Base-by-base conservation (phyloP, 2,329 filamentous ascomycete species). In the Exophiala xenobiotica region DNA sequence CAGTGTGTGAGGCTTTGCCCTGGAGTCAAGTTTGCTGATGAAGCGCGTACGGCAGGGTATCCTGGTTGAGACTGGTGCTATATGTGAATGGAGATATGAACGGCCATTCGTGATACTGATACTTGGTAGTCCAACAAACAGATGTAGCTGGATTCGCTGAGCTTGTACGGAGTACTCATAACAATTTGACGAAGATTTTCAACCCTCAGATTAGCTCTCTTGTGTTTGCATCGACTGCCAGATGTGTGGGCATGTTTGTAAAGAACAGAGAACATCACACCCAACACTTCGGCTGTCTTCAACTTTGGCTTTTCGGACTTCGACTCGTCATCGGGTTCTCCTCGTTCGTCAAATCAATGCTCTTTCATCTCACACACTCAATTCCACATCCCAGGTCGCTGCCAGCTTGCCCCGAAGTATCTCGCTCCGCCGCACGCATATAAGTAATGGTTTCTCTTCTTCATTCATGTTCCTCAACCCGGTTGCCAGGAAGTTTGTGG, bases 1-100 rank as follows among this genome's bases (percentile, higher is more conserved):
- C 57, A 62, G 45, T 71, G 69, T 61, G 49, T 72, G 60, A 66
- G 64, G 35, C 57, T 67, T 46, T 71, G 69, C 40, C 51, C 54
- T 43, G 47, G 51, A 18, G 42, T 54, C 14, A 33, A 22, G 22
- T 24, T 50, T 7, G 37, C 24, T 33, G 53, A 41, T 19, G n/a
- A n/a, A n/a, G n/a, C n/a, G n/a, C n/a, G n/a, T n/a, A n/a, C n/a
- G 38, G 23, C 16, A 18, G n/a, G n/a, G n/a, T n/a, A n/a, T n/a
- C n/a, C n/a, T n/a, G n/a, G n/a, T n/a, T n/a, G n/a, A n/a, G n/a
- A n/a, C n/a, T n/a, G n/a, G n/a, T n/a, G n/a, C n/a, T n/a, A n/a
- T n/a, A n/a, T n/a, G n/a, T n/a, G 26, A n/a, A 14, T 27, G 18
- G 22, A 29, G 14, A 16, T 12, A 43, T 43, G 3, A n/a, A 27